Evolutionary conservation across 768 basidiomycete species (phyloP).

Genomic region (Tricholoma flavovirens): DNA sequence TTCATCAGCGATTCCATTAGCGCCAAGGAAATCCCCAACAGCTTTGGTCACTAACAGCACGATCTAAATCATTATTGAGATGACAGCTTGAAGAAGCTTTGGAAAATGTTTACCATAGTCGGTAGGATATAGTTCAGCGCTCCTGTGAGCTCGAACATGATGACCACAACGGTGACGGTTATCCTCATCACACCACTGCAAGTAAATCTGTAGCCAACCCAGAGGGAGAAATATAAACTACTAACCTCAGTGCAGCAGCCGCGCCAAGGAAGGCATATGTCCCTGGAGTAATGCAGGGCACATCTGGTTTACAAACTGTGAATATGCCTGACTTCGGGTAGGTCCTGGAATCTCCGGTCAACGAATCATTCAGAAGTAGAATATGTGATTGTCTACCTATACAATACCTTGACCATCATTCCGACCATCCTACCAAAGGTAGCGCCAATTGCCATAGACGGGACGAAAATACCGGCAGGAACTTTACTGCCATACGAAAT

Average conservation of each 20-base stretch:
- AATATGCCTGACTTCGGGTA: conserved; percentile 85
- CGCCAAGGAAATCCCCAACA: conserved; percentile 91
- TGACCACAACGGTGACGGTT: conserved; percentile 96
- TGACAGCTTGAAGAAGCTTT: not conserved
- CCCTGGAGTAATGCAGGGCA: conserved; percentile 96
- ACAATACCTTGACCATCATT: conserved; percentile 90
- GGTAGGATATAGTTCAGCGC: conserved; percentile 96
- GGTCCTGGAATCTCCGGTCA: conserved; percentile 42
- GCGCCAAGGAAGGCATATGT: conserved; percentile 98
- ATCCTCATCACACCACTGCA: conserved; percentile 91
- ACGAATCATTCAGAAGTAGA: not conserved
- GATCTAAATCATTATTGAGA: conserved; percentile 51
- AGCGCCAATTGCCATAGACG: conserved; percentile 98
- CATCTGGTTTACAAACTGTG: conserved; percentile 83
- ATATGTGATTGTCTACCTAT: conserved; percentile 46
- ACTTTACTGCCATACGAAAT: conserved; percentile 96
- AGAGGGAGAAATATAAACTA: too few species aligned
- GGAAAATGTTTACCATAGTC: conserved; percentile 69
- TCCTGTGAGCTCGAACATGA: conserved; percentile 99
- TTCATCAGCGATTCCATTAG: conserved; percentile 92
- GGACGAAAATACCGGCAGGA: conserved; percentile 96
- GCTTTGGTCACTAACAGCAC: conserved; percentile 95
- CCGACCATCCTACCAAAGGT: conserved; percentile 97
- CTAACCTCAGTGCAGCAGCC: conserved; percentile 86
- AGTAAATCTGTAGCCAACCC: not conserved